Conservation (phyloP, 2,329 filamentous ascomycete species). For the Colletotrichum coccodes region DNA sequence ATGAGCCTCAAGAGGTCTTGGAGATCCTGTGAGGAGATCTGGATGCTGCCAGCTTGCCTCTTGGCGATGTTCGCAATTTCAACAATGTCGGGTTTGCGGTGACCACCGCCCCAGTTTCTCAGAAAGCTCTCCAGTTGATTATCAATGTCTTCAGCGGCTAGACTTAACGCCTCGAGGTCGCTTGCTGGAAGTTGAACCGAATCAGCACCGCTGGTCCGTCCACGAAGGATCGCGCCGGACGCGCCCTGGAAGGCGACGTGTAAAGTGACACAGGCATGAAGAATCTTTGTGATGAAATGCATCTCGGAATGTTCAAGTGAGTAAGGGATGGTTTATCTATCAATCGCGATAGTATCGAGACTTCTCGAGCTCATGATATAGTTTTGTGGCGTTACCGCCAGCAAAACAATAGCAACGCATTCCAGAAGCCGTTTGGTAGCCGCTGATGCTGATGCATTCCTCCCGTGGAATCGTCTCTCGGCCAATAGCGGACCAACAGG, state of each 20-base stretch:
- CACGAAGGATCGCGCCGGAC: slow-evolving; percentile 31
- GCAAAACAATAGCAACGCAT: slow-evolving; percentile 31
- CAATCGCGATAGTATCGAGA: slow-evolving; percentile 13
- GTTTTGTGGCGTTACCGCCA: not conserved
- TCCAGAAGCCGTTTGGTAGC: slow-evolving; percentile 8
- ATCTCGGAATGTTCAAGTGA: slow-evolving; percentile 22
- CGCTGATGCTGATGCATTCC: slow-evolving; percentile 29
- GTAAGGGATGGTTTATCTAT: slow-evolving; percentile 1
- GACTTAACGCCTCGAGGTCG: slow-evolving; percentile 1
- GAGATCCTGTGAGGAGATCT: slow-evolving; percentile 10
- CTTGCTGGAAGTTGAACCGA: slow-evolving; percentile 5
- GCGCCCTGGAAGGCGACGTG: slow-evolving; percentile 29
- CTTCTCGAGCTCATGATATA: slow-evolving; percentile 34
- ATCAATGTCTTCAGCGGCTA: slow-evolving; percentile 10
- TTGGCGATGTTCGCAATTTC: slow-evolving; percentile 3
- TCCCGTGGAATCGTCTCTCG: slow-evolving; percentile 6
- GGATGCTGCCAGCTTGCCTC: slow-evolving; percentile 11
- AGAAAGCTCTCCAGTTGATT: slow-evolving; percentile 20
- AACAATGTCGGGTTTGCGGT: slow-evolving; percentile 4
- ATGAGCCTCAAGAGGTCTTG: slow-evolving; percentile 27
- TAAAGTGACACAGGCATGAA: slow-evolving; percentile 16
- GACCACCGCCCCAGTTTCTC: not conserved
- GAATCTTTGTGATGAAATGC: slow-evolving; percentile 28
- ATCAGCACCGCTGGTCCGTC: slow-evolving; percentile 15
- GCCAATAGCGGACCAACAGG: slow-evolving; percentile 11